Evolutionary conservation across 306 rosid species (phyloP).

Genomic region (Quercus wislizeni): DNA sequence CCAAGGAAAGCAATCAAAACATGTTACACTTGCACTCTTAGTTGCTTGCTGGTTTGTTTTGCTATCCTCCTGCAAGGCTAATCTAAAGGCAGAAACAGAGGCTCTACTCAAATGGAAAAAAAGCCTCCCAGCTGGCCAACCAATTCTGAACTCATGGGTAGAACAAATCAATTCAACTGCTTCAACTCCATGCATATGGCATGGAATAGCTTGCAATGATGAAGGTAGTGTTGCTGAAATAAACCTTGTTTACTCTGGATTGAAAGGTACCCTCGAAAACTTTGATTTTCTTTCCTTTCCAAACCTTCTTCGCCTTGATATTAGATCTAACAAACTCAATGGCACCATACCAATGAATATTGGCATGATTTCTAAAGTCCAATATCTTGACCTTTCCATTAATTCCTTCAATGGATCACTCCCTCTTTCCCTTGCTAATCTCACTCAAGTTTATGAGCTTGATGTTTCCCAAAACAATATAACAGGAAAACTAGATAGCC

Average conservation of each 20-base stretch:
- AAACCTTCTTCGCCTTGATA: constrained; percentile 16
- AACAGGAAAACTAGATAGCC: constrained; percentile 38
- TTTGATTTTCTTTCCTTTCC: not conserved
- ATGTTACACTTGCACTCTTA: not conserved
- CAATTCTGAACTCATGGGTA: not conserved
- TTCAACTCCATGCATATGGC: no score
- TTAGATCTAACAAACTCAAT: no score
- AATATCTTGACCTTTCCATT: not conserved
- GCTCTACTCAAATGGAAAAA: not conserved
- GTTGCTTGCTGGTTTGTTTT: not conserved
- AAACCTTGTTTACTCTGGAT: accelerated
- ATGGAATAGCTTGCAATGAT: no score
- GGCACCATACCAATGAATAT: not conserved
- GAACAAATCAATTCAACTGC: not conserved
- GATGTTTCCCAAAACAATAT: constrained; percentile 52
- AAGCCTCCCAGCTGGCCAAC: not conserved
- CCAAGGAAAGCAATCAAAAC: no score
- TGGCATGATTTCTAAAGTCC: not conserved
- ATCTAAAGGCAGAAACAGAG: not conserved
- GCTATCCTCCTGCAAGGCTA: not conserved
- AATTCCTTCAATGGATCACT: constrained; percentile 21
- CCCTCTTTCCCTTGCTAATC: constrained; percentile 35
- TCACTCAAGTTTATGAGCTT: constrained; percentile 31
- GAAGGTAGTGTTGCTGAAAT: not conserved
- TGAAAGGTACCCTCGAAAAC: not conserved